These are phyloP conservation scores for Tetragonia tetragonoides DNA, from an alignment of 148 eudicot species.

Conservation along the genomic window DNA sequence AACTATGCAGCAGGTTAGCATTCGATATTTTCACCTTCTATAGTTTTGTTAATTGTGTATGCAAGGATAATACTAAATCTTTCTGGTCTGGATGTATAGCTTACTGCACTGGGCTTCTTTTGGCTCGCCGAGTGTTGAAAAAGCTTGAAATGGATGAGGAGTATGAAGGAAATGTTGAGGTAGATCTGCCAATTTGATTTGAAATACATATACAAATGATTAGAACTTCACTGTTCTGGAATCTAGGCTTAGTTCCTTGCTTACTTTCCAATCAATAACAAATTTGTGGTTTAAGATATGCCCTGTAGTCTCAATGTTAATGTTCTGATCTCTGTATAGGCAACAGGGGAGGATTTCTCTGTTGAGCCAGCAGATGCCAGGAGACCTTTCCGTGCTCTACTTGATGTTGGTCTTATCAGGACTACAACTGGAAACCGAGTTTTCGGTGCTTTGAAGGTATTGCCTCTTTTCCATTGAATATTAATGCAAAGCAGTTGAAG, in stretches of 20 bases:
- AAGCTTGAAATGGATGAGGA: constrained; percentile 68
- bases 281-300: not conserved
- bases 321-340: constrained; percentile 28
- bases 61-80: not conserved
- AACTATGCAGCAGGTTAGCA: constrained; percentile 70
- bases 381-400: constrained; percentile 88
- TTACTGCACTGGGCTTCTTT: constrained; percentile 72
- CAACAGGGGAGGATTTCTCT: constrained; percentile 77
- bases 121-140: constrained; percentile 69
- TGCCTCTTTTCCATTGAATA: not conserved
- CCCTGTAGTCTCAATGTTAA: not conserved
- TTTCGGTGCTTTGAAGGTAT: constrained; percentile 84
- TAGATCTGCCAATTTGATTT: constrained; percentile 12
- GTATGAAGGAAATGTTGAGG: constrained; percentile 78
- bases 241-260: not conserved
- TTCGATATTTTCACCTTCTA: not conserved
- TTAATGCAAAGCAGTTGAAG: not conserved
- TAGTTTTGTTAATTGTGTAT: not conserved
- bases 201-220: not conserved
- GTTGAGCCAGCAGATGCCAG: constrained; percentile 78
- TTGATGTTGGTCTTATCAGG: constrained; percentile 73
- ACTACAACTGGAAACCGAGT: constrained; percentile 87
- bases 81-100: constrained; percentile 32
- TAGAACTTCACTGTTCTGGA: not conserved
- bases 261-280: not conserved